Evolutionary conservation across 257 asterid species (phyloP), one percentile per base, ranked within the genome.

Genomic region (Nicotiana tomentosiformis): DNA sequence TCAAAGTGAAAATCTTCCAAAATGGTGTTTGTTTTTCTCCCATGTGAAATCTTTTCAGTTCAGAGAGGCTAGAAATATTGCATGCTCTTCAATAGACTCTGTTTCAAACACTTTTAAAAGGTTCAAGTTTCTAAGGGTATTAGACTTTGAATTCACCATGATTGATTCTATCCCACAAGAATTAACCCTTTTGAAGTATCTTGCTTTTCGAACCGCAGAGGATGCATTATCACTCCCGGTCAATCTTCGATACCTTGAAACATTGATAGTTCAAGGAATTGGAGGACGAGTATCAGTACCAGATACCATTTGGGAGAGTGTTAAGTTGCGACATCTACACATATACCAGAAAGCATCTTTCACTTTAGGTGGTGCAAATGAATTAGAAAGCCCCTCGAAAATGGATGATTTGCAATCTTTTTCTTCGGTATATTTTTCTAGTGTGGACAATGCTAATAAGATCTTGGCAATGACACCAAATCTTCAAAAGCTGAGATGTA

Each of bases 171-270:
- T 58, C 35, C 81, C 61, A 8, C 4, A 16, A 79, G 62, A 16
- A 0, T 70, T 57, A 6, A 37, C 37, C 20, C 77, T 65, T 17
- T 49, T 84, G 58, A 80, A 82, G 49, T 80, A 84, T 46, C 20
- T 62, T 20, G 82, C 81, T 20, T 14, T 84, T 32, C 26, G 16
- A 0, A 10, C 32, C 20, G 11, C 68, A 4, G 46, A 61, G 10
- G 46, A 30, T 30, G 4, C 58, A 10, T 55, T 79, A 5, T 23
- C 77, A 32, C 35, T 79, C 39, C 64, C 82, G 1, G 4, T 12
- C 81, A 61, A 80, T 39, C 78, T 84, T 16, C 6, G 68, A 61
- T 70, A 70, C 53, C 53, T 84, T 20, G 82, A 84, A 69, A 84
- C 84, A 0, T 61, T 84, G 0, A 15, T 84, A 43, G 67, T 80